Percentiles rank a stretch among this genome's conserved stretches.
phyloP scores from a whole-genome alignment of 371 early-diverging fungal species.

The Mucor plumbeus region DNA sequence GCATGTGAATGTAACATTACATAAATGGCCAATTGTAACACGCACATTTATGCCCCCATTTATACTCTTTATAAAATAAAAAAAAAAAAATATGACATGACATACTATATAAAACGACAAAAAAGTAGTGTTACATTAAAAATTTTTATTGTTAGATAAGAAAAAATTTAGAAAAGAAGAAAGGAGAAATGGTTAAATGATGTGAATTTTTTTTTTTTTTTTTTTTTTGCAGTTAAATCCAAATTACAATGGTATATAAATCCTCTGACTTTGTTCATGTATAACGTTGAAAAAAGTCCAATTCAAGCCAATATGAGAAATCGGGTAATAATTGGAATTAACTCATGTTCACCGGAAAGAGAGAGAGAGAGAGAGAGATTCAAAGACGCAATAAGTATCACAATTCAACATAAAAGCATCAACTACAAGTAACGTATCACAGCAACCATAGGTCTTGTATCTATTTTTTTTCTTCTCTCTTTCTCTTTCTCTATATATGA shows the following conservation, averaged over 20 bases:
- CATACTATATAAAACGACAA: neutral
- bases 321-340: constrained; percentile 3
- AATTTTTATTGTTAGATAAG: neutral
- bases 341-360: neutral
- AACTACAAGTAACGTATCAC: constrained; percentile 5
- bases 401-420: constrained; percentile 3
- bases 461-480: too few species aligned
- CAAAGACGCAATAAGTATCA: neutral
- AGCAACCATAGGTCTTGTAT: neutral
- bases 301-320: neutral
- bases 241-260: neutral
- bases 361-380: neutral
- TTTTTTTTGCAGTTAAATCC: neutral
- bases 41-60: too few species aligned
- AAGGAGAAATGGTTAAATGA: neutral
- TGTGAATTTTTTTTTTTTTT: neutral
- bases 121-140: neutral
- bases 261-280: neutral
- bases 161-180: neutral
- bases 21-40: too few species aligned
- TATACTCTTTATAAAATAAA: too few species aligned
- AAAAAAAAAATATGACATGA: neutral
- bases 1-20: neutral
- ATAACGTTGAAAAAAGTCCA: constrained; percentile 1
- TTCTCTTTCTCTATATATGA: neutral